These are phyloP conservation scores for Exophiala dermatitidis DNA, from an alignment of 2,329 filamentous ascomycete genomes.

Conservation along the genomic window DNA sequence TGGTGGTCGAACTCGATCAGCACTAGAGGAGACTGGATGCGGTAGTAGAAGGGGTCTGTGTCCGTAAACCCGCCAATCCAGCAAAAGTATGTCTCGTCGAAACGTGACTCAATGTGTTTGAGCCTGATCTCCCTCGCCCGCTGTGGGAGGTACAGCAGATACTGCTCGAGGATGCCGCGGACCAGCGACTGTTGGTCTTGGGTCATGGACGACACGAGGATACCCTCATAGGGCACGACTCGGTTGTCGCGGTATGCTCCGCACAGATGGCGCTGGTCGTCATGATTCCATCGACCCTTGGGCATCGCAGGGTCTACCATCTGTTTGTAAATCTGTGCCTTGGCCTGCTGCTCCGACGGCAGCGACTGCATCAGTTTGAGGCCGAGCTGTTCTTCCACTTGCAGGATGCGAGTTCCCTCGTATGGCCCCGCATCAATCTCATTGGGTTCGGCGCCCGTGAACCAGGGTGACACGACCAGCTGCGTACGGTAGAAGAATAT, in stretches of 20 bases:
- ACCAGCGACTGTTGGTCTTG: constrained; percentile 48
- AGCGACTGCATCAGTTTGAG: constrained; percentile 64
- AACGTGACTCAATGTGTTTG: constrained; percentile 47
- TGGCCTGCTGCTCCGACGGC: constrained; percentile 37
- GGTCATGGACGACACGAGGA: constrained; percentile 47
- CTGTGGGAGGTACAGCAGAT: constrained; percentile 60
- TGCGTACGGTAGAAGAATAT: constrained; percentile 60
- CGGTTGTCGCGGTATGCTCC: constrained; percentile 74
- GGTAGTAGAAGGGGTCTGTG: constrained; percentile 65
- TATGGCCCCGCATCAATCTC: constrained; percentile 59
- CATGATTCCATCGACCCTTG: constrained; percentile 63
- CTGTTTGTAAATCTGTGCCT: constrained; percentile 51
- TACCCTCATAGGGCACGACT: constrained; percentile 65
- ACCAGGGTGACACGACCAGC: constrained; percentile 65
- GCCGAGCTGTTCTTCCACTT: constrained; percentile 57
- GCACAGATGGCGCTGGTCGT: constrained; percentile 70
- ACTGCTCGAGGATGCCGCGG: constrained; percentile 55
- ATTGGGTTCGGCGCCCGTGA: constrained; percentile 75
- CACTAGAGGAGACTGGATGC: constrained; percentile 68
- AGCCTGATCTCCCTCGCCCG: constrained; percentile 50
- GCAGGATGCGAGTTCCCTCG: constrained; percentile 58
- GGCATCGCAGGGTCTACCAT: constrained; percentile 62
- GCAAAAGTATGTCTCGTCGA: constrained; percentile 67
- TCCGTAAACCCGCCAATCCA: constrained; percentile 68
- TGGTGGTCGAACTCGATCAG: constrained; percentile 75